Base-by-base conservation (phyloP, 2,329 filamentous ascomycete species). In the Nemania sp. region DNA sequence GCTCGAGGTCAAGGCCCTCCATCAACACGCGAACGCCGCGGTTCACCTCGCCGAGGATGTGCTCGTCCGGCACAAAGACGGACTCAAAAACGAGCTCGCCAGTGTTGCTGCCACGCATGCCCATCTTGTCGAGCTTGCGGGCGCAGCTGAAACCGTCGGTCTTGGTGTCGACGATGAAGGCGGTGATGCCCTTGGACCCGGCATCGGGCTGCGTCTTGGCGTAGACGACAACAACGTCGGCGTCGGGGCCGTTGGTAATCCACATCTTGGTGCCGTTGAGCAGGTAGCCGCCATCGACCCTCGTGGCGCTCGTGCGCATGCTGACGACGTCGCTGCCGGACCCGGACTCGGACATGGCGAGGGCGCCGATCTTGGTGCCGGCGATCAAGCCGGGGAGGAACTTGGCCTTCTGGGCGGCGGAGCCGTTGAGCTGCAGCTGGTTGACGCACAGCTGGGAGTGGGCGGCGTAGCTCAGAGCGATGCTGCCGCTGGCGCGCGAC, bases 161-260 rank as follows among this genome's bases (percentile, higher is more conserved):
- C 56, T 81, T 83, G 3, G 84, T 86, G 68, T 96, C 89, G 40
- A 98, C 90, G 35, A 99, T 83, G 78, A 98, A 97, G 7, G 94
- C 94, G 0, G 94, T 97, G 75, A 99, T 97, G 58, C 95, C 95
- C 78, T 94, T 96, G 65, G 89, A 91, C 1, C 81, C 92, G 62
- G 85, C 87, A 12, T 88, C 84, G 1, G 93, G 93, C 59, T 88
- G 84, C 1, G 94, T 97, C 81, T 98, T 98, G 55, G 94, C 94
- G 75, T 99, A 99, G n/a, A 99, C 92, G 56, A 99, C 87, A 57
- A 98, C 88, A 43, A 90, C 82, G 75, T 97, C 86, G n/a, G 95
- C 95, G 73, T 98, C 93, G 0, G 94, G 94, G 4, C 94, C 91
- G 77, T 99, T 99, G 64, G 94, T 99, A 74, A 99, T 99, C 94